phyloP scores from a whole-genome alignment of 257 asterid species.

The Cinchona pubescens region DNA sequence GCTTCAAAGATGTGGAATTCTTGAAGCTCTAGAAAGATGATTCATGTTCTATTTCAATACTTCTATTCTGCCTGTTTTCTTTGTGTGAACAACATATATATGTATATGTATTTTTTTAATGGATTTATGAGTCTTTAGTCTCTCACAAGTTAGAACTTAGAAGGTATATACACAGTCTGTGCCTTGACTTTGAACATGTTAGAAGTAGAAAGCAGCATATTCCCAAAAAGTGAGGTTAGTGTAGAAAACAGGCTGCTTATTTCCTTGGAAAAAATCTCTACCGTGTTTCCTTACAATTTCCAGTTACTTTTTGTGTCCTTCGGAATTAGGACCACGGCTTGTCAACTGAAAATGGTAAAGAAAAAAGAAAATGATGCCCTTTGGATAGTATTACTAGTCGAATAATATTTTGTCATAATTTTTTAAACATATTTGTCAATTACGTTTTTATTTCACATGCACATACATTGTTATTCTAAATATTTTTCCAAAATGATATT shows the following conservation, averaged over 20 bases:
- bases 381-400: too few species aligned
- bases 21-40: conserved; percentile 13
- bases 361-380: background rate
- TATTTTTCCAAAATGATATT: too few species aligned
- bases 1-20: conserved; percentile 1
- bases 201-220: background rate
- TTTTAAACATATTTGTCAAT: too few species aligned
- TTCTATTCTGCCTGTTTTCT: background rate
- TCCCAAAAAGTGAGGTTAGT: background rate
- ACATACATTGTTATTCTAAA: too few species aligned
- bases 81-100: conserved; percentile 1
- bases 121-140: background rate
- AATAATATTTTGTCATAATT: too few species aligned
- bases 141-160: background rate
- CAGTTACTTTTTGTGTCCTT: background rate
- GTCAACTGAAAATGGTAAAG: background rate
- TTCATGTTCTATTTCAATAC: background rate
- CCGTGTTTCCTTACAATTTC: background rate
- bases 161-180: conserved; percentile 11
- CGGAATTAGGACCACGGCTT: background rate
- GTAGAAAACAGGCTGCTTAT: background rate
- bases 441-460: too few species aligned
- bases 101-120: background rate
- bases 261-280: background rate
- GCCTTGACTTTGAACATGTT: conserved; percentile 23